Evolutionary conservation across 163 green algal species (phyloP), one percentile per base, ranked within the genome.

Genomic region (Trebouxia gelatinosa): DNA sequence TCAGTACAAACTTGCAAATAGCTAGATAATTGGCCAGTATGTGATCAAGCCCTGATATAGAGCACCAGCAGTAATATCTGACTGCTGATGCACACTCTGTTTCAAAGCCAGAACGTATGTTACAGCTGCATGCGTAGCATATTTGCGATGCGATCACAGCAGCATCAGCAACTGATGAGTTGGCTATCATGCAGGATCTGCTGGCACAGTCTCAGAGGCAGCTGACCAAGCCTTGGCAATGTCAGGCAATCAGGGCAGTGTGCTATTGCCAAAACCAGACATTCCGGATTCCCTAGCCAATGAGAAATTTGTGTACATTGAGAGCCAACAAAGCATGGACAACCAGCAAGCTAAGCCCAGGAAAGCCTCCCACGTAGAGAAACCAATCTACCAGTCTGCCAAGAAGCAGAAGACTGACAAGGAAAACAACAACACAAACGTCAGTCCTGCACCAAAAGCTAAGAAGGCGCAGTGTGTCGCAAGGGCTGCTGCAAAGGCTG

Each of bases 301-400:
- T n/a, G 31, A 70, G 11, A 39, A 64, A 28, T 35, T 39, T 58
- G 61, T 3, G 11, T 46, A 34, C 37, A 37, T 38, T 64, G 37
- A 76, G 28, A 48, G 32, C 38, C 34, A 51, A 31, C 35, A 78
- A 9, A 78, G 48, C 29, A 38, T 46, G 43, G 68, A 37, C 26
- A 77, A 79, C 23, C 59, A 32, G 83, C 81, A 71, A 46, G 21
- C n/a, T 29, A 39, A 39, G 40, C 51, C 77, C 23, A 80, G 84
- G 38, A 89, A 89, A 75, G 80, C 83, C 0, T 90, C 86, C 2
- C 83, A 85, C 61, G 86, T 90, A 28, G 75, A 86, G 28, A 79
- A 83, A 43, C 84, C 86, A 72, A 87, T 90, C 67, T 75, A 83
- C 72, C 86, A 90, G 68, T 43, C 34, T 11, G 23, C 35, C 46